Evolutionary conservation across 352 stramenopile species (phyloP).

Genomic region (Phytophthora vignae): DNA sequence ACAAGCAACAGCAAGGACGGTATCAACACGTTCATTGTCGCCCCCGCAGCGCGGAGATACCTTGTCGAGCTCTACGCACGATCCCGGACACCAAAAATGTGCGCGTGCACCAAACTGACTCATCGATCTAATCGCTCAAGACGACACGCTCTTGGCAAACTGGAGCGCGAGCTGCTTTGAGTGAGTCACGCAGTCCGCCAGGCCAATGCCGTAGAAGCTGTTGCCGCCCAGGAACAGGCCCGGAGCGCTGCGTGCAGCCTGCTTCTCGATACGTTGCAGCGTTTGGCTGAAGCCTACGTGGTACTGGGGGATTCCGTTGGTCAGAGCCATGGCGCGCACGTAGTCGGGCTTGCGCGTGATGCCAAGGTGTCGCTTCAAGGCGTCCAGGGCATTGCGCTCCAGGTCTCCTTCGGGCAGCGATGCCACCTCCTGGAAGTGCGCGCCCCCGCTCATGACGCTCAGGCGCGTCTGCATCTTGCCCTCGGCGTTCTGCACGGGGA

Average conservation of each 20-base stretch:
- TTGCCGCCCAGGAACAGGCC: slow-evolving; percentile 78
- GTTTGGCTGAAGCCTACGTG: slow-evolving; percentile 80
- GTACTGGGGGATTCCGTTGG: slow-evolving; percentile 87
- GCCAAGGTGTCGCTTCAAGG: slow-evolving; percentile 73
- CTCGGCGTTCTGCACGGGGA: slow-evolving; percentile 77
- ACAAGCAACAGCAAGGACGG: slow-evolving; percentile 7
- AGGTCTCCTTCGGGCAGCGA: slow-evolving; percentile 55
- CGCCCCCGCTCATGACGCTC: slow-evolving; percentile 87
- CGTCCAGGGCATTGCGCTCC: slow-evolving; percentile 69
- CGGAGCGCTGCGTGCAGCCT: slow-evolving; percentile 46
- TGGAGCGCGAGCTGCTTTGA: slow-evolving; percentile 82
- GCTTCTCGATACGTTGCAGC: slow-evolving; percentile 64
- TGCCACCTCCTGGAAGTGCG: slow-evolving; percentile 74
- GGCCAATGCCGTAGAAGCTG: slow-evolving; percentile 88
- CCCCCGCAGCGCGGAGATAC: background rate
- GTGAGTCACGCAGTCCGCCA: slow-evolving; percentile 86
- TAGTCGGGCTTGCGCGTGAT: slow-evolving; percentile 69
- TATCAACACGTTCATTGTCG: slow-evolving; percentile 29
- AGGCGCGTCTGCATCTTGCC: slow-evolving; percentile 67
- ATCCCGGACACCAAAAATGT: too few species aligned
- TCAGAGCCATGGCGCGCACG: slow-evolving; percentile 58
- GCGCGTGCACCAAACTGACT: slow-evolving; percentile 8
- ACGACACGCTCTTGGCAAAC: slow-evolving; percentile 59
- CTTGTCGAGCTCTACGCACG: slow-evolving; percentile 5
- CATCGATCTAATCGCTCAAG: slow-evolving; percentile 23